Evolutionary conservation across 331 rosid genomes (phyloP).

Genomic region (Erythrophleum ivorense): DNA sequence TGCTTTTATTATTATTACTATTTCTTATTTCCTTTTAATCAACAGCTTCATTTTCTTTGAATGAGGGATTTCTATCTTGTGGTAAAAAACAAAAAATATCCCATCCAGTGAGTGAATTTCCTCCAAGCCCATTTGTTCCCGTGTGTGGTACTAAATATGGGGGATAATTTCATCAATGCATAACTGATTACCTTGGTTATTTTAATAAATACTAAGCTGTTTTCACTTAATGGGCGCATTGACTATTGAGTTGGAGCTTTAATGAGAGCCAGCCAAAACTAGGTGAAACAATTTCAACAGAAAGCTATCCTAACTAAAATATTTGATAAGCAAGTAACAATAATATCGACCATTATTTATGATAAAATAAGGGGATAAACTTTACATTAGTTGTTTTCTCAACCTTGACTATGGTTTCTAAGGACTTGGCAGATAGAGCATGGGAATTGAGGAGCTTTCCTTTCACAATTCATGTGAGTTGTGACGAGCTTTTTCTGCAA

Average conservation of each 20-base stretch:
- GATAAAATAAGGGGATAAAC: background rate
- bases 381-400: background rate
- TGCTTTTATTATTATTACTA: background rate
- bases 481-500: background rate
- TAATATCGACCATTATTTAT: background rate
- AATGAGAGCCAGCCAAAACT: conserved; percentile 46
- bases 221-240: conserved; percentile 34
- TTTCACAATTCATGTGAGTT: conserved; percentile 2
- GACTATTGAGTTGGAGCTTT: conserved; percentile 35
- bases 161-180: background rate
- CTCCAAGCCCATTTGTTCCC: background rate
- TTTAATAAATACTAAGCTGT: conserved; percentile 46
- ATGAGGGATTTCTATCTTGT: background rate
- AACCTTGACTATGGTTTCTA: background rate
- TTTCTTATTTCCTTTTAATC: background rate
- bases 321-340: conserved; percentile 13
- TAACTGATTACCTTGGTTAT: conserved; percentile 4
- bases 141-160: background rate
- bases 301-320: background rate
- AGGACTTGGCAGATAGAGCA: background rate
- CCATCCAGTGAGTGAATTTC: background rate
- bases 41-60: background rate
- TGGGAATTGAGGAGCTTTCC: conserved; percentile 2
- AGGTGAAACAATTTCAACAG: conserved; percentile 27
- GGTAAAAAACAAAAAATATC: background rate